Evolutionary conservation across 805 yeast genomes (phyloP).

Genomic region (Candida tibetensis): DNA sequence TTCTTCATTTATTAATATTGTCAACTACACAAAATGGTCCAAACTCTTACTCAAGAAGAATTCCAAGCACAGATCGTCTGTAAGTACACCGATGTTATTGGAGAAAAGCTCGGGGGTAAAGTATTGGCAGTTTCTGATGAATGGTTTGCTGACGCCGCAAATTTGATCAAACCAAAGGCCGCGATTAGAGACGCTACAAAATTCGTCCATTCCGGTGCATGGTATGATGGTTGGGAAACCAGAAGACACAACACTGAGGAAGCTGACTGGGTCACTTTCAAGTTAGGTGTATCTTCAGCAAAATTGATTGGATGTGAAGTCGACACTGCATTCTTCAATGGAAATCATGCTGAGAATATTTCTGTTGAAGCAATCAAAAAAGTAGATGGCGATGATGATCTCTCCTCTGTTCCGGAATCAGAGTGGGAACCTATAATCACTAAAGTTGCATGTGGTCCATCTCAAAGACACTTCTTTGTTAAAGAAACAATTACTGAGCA

Average conservation of each 20-base stretch:
- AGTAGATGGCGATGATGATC: constrained; percentile 28
- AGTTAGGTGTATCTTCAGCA: constrained; percentile 83
- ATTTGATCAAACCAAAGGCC: constrained; percentile 74
- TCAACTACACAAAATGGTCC: constrained; percentile 11
- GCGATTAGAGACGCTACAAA: constrained; percentile 81
- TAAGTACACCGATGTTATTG: constrained; percentile 73
- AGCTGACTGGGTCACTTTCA: constrained; percentile 84
- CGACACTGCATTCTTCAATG: constrained; percentile 92
- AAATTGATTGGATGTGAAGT: constrained; percentile 78
- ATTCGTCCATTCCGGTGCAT: constrained; percentile 84
- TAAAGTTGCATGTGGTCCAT: constrained; percentile 82
- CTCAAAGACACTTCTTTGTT: constrained; percentile 78
- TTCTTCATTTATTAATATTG: too few species aligned
- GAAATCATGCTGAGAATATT: constrained; percentile 91
- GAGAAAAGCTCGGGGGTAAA: constrained; percentile 78
- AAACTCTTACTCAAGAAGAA: constrained; percentile 23
- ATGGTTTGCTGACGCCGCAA: constrained; percentile 93
- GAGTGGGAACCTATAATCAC: constrained; percentile 73
- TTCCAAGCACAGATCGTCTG: constrained; percentile 48
- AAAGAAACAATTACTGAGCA: constrained; percentile 56
- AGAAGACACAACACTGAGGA: constrained; percentile 84
- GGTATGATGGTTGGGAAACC: constrained; percentile 99
- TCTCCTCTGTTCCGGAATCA: constrained; percentile 18
- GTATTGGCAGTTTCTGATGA: constrained; percentile 75
- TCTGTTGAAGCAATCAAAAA: constrained; percentile 70